Conservation (phyloP, 2,329 filamentous ascomycete genomes). For the Fusarium robinianum region DNA sequence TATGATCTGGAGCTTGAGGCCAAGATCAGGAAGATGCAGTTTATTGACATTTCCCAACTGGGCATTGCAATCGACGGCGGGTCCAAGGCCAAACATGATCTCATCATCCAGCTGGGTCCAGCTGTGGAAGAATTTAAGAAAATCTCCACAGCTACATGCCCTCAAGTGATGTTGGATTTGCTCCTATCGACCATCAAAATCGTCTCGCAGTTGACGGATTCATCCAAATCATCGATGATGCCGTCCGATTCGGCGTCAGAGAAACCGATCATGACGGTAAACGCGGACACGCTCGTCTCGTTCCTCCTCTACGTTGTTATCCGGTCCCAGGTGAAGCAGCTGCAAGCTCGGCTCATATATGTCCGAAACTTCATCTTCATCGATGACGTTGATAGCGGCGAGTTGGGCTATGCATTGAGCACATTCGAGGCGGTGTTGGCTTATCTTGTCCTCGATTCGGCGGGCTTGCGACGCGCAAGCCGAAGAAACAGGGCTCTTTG, state of each 20-base stretch:
- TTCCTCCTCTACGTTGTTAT: slow-evolving; percentile 91
- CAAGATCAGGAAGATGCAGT: slow-evolving; percentile 90
- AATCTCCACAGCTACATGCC: slow-evolving; percentile 75
- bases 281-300: slow-evolving; percentile 92
- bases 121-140: slow-evolving; percentile 90
- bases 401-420: slow-evolving; percentile 93
- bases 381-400: slow-evolving; percentile 94
- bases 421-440: slow-evolving; percentile 93
- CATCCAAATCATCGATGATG: slow-evolving; percentile 47
- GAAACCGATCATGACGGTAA: slow-evolving; percentile 63
- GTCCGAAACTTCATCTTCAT: slow-evolving; percentile 98
- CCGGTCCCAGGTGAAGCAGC: slow-evolving; percentile 80
- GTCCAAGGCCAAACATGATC: slow-evolving; percentile 75
- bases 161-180: slow-evolving; percentile 86
- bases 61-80: slow-evolving; percentile 85
- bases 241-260: slow-evolving; percentile 48
- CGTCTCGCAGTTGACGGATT: slow-evolving; percentile 70
- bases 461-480: slow-evolving; percentile 80
- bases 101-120: slow-evolving; percentile 74
- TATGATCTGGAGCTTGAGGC: slow-evolving; percentile 89
- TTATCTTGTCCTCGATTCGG: slow-evolving; percentile 83
- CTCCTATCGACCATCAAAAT: slow-evolving; percentile 81
- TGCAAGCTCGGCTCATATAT: slow-evolving; percentile 89
- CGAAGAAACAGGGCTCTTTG: slow-evolving; percentile 83
- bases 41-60: slow-evolving; percentile 91